Base-by-base conservation (phyloP, 306 rosid species). In the Begonia loranthoides region DNA sequence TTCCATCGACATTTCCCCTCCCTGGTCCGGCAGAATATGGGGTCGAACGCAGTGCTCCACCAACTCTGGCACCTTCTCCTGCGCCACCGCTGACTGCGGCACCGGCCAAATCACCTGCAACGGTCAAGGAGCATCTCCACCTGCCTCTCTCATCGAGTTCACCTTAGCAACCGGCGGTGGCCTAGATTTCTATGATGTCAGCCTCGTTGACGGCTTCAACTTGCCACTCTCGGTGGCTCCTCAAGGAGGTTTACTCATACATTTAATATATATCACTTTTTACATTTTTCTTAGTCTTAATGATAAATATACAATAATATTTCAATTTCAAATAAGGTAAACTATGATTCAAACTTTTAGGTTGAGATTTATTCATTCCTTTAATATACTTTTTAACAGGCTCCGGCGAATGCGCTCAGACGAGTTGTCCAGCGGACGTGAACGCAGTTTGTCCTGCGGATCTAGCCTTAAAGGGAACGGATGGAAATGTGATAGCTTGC, bases 401-500 rank as follows among this genome's bases (percentile, higher is more conserved):
- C 0, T 48, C 38, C 0, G 63, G 70, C 0, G 66, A 1, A 0
- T 85, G 87, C 62, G 4, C 34, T 11, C 9, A 64, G 2, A 50
- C 82, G 0, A 43, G 56, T 1, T 79, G 92, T 19, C 60, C 60
- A 0, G 62, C 46, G 0, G 45, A 78, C 13, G 70, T 81, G 13
- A 77, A 81, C 16, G 0, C 3, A 0, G 75, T 33, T 12, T 81
- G 92, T 21, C 87, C 82, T 0, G 2, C 52, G 0, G 66, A 67
- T 0, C 46, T 81, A 12, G 74, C 74, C 6, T 12, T 70, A 54
- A 73, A 19, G 45, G 74, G 49, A 0, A 13, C 55, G 0, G 63
- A 21, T 19, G 93, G 84, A 1, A 44, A 0, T 0, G 87, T 79
- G 6, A 24, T 81, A 0, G 82, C 69, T 2, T 86, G 95, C 62